Evolutionary conservation across 2,329 filamentous ascomycete genomes (phyloP), one percentile per base, ranked within the genome.

Genomic region (Exophiala phaeomuriformis): DNA sequence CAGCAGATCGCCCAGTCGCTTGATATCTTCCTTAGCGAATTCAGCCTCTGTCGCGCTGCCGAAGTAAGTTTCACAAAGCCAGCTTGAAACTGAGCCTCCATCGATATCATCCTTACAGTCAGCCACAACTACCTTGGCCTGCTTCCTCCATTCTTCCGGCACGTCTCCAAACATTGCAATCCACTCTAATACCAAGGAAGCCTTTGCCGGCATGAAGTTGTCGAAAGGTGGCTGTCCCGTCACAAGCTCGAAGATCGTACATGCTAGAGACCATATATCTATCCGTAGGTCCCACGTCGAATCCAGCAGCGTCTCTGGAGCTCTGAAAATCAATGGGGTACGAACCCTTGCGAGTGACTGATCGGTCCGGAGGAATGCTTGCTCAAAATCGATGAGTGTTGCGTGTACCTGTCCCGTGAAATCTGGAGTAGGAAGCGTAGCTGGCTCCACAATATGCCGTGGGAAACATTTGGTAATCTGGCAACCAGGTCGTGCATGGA

Each of bases 151-250:
- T 53, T 59, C 48, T 48, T 57, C 51, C 10, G 56, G 58, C 27
- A 60, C 27, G 39, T 59, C 51, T 45, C 51, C 58, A 50, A 60
- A 56, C 55, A 55, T 62, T 47, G 60, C 52, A 51, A 62, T 51
- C 57, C 59, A 59, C 39, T 61, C 53, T 42, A 47, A 52, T 49
- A 59, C 49, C 29, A 59, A 53, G n/a, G 45, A 44, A 55, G 55
- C 51, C 50, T 53, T 59, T 12, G 52, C 47, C 10, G 53, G 53
- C 53, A 56, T 51, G 5, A 62, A 28, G 40, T 59, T 62, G 43
- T 59, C 56, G 48, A 62, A 62, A 49, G 60, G 60, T 33, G 58
- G 56, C 29, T 62, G 53, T 47, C 60, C 60, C n/a, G 55, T 52
- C 37, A 60, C 46, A 41, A 62, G 53, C 40, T 59, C 52, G 45